phyloP scores from a whole-genome alignment of 331 rosid genomes.

The Telfairia occidentalis region DNA sequence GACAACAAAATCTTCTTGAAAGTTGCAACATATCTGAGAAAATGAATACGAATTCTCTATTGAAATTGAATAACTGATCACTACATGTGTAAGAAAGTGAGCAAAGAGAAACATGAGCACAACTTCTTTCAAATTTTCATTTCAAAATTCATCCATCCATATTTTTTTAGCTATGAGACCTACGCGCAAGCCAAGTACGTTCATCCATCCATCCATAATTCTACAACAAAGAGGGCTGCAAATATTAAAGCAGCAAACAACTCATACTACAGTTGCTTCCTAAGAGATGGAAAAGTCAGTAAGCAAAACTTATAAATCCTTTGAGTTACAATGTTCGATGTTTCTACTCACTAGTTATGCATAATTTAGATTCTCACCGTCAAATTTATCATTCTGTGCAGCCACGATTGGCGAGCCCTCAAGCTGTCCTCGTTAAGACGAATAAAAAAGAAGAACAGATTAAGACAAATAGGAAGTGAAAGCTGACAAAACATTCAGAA shows the following conservation, averaged over 20 bases:
- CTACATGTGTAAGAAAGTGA: background rate
- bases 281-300: background rate
- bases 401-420: slow-evolving; percentile 83
- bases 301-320: background rate
- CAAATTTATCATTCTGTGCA: slow-evolving; percentile 84
- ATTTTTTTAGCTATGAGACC: too few species aligned
- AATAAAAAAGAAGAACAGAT: slow-evolving; percentile 6
- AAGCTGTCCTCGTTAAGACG: slow-evolving; percentile 34
- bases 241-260: background rate
- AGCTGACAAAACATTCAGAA: background rate
- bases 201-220: background rate
- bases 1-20: background rate
- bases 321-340: background rate
- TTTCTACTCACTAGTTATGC: slow-evolving; percentile 2
- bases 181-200: too few species aligned
- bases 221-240: background rate
- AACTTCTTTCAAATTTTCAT: background rate
- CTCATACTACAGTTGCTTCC: background rate
- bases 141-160: background rate
- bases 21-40: background rate
- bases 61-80: background rate
- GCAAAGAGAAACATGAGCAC: background rate
- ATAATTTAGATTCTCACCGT: slow-evolving; percentile 38
- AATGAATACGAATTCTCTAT: background rate
- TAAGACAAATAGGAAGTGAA: background rate